These are phyloP conservation scores for Limonium bicolor DNA, from an alignment of 148 eudicot species.

Conservation along the genomic window DNA sequence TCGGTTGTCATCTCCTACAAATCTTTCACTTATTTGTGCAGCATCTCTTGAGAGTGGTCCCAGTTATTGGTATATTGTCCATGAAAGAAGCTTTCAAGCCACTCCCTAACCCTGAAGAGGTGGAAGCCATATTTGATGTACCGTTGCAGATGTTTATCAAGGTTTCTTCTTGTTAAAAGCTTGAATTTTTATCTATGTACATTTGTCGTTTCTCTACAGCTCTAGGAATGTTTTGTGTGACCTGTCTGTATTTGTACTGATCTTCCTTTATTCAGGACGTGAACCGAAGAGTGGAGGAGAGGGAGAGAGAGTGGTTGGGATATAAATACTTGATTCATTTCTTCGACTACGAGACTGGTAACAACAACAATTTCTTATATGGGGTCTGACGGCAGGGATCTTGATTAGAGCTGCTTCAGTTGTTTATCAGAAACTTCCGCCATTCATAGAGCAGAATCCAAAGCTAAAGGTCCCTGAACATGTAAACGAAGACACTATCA, in stretches of 20 bases:
- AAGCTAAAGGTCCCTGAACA: no score
- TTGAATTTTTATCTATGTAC: no score
- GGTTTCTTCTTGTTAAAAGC: conserved; percentile 21
- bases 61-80: conserved; percentile 51
- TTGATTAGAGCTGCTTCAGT: conserved; percentile 84
- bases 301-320: conserved; percentile 86
- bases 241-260: no score
- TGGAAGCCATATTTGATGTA: conserved; percentile 72
- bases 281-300: conserved; percentile 57
- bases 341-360: conserved; percentile 49
- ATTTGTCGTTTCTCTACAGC: no score
- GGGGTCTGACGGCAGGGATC: conserved; percentile 89
- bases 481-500: no score
- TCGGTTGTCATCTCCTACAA: no score
- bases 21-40: conserved; percentile 21
- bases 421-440: conserved; percentile 63
- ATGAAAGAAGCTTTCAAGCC: conserved; percentile 45
- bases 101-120: conserved; percentile 49
- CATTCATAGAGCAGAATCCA: conserved; percentile 55
- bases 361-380: conserved; percentile 50
- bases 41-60: conserved; percentile 40
- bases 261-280: conserved; percentile 56
- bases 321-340: conserved; percentile 60
- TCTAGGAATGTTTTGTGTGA: no score
- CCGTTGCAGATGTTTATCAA: conserved; percentile 77